Base-by-base conservation (phyloP, 176 grass and related monocot species). In the Musa beccarii region DNA sequence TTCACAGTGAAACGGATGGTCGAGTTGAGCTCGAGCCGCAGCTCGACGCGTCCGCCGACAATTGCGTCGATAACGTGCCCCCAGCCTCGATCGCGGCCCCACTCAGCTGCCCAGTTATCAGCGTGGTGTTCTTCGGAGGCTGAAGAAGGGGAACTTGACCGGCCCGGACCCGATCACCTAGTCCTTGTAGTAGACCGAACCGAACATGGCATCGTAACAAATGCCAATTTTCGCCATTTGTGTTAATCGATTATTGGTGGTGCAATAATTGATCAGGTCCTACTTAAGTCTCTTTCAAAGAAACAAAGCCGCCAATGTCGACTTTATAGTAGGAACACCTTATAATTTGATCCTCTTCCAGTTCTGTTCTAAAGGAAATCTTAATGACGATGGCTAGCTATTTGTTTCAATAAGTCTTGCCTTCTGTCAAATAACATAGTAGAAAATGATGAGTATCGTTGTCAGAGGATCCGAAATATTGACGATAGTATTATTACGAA, bases 161-260 rank as follows among this genome's bases (percentile, higher is more conserved):
- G 63, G 74, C 1, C 89, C 85, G 1, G 79, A 84, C 10, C 79
- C 93, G 49, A 96, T 52, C 81, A 86, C 8, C 34, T 59, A 59
- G 79, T 93, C 72, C 51, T 11, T 25, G 87, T 93, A 90, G 79
- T 79, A 88, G 25, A 93, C 80, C 3, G 84, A 85, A 13, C 76
- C 93, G 19, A 21, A 5, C 21, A 93, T 34, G 23, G 59, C 10
- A 0, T 74, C 78, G 81, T 84, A 93, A 80, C 78, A 69, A 21
- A 97, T 85, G 72, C 94, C 90, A 72, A 97, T 79, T 67, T 87
- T 91, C 63, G 64, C n/a, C n/a, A 84, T 93, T 97, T 69, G 90
- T 72, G 78, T 97, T 97, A 22, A 22, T 22, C 22, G 22, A 22
- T 22, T 22, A 22, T 22, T 22, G 22, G 22, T 22, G 22, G 22